Base-by-base conservation (phyloP, 306 rosid genomes). In the Crotalaria pallida region DNA sequence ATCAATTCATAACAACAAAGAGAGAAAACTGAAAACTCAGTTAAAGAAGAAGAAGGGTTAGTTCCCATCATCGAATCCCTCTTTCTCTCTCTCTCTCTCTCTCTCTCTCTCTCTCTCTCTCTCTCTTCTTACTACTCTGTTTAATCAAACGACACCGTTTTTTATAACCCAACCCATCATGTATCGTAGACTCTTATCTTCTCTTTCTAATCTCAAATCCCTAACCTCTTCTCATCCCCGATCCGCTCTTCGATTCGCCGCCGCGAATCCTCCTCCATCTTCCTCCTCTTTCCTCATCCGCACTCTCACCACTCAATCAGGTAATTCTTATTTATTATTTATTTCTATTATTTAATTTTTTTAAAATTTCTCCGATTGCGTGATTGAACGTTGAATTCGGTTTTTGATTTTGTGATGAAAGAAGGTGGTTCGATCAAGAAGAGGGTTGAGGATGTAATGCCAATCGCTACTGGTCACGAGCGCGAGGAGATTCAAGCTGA, bases 401-500 rank as follows among this genome's bases (percentile, higher is more conserved):
- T 47, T 36, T 33, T n/a, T 3, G 3, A 3, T 7, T 59, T 15
- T 8, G 10, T 23, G 22, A 21, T 26, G 61, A 58, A n/a, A 21
- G 81, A 17, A 59, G 84, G 71, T 69, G 71, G 51, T 69, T 36
- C 78, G 12, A 9, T 84, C 47, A 89, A 77, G 81, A 88, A 77
- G 84, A 94, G 77, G 81, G 87, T 89, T 44, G 97, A 91, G 80
- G 96, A 91, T 75, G 83, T 91, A 50, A 38, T 87, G 79, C 97
- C 99, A 12, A 94, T 94, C 61, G 99, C 96, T 6, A 94, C 99
- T 3, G 97, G 97, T 11, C 95, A 91, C 74, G 97, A 94, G 87
- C 97, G 88, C 7, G 96, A 94, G 87, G 97, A 94, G 91, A 84
- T 87, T 79, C 90, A 82, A 57, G 97, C 97, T 36, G 85, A 83